Evolutionary conservation across 768 basidiomycete genomes (phyloP).

Genomic region (Melanogaster broomeanus): DNA sequence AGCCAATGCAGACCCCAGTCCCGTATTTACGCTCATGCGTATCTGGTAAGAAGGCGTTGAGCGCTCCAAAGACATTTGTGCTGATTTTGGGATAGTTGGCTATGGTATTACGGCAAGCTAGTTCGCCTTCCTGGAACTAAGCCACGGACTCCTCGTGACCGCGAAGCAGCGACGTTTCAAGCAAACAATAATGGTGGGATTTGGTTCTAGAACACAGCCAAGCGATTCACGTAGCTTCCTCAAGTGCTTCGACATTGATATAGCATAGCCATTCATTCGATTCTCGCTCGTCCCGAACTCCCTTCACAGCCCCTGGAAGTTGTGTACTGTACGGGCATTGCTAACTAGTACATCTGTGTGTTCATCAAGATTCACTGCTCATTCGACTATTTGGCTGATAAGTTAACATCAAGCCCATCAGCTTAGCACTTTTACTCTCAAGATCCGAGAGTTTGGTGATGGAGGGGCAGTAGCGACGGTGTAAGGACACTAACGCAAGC

Average conservation of each 20-base stretch:
- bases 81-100: no score
- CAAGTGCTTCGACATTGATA: not conserved
- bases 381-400: not conserved
- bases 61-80: no score
- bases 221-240: not conserved
- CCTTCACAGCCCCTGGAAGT: not conserved
- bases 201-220: not conserved
- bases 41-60: no score
- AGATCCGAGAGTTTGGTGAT: constrained; percentile 21
- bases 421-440: constrained; percentile 21
- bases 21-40: not conserved
- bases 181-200: not conserved
- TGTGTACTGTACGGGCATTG: constrained; percentile 3
- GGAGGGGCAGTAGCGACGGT: not conserved
- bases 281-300: not conserved
- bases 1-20: not conserved
- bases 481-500: not conserved
- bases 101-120: no score
- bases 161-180: not conserved
- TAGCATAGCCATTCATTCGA: not conserved
- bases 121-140: no score
- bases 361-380: not conserved
- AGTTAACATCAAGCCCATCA: constrained; percentile 28
- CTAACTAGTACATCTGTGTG: constrained; percentile 20
- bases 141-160: not conserved